Evolutionary conservation across 2,329 filamentous ascomycete genomes (phyloP).

Genomic region (Colletotrichum tanaceti): DNA sequence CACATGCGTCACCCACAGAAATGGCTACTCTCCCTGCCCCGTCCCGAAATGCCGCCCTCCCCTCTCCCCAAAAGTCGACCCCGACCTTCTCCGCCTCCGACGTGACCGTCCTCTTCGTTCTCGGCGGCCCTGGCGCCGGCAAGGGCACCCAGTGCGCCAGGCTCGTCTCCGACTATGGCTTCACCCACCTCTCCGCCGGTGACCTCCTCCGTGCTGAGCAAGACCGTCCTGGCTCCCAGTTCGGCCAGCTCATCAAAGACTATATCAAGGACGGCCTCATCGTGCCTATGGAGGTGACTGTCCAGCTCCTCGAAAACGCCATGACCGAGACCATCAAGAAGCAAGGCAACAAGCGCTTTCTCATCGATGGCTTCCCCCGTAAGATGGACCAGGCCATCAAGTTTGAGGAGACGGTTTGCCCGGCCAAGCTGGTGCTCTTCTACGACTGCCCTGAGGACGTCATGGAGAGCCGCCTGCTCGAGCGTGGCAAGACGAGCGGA

Average conservation of each 20-base stretch:
- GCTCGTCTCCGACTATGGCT: conserved; percentile 87
- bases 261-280: conserved; percentile 96
- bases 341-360: conserved; percentile 72
- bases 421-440: conserved; percentile 88
- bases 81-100: conserved; percentile 80
- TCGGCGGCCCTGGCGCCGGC: conserved; percentile 93
- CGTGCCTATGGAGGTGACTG: conserved; percentile 98
- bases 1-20: conserved; percentile 46
- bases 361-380: conserved; percentile 86
- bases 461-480: conserved; percentile 85
- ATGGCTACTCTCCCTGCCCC: conserved; percentile 55
- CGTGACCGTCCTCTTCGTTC: conserved; percentile 95
- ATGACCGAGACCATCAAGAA: conserved; percentile 78
- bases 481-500: conserved; percentile 93
- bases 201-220: conserved; percentile 96
- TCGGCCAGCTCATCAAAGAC: conserved; percentile 90
- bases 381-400: conserved; percentile 97
- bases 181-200: conserved; percentile 92
- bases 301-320: conserved; percentile 92
- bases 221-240: conserved; percentile 84
- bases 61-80: conserved; percentile 63
- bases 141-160: conserved; percentile 96
- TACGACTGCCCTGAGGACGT: conserved; percentile 91
- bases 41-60: conserved; percentile 56
- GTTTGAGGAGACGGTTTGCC: conserved; percentile 91